These are phyloP conservation scores for Celoporthe dispersa DNA, from an alignment of 2,329 filamentous ascomycete genomes.

Conservation along the genomic window DNA sequence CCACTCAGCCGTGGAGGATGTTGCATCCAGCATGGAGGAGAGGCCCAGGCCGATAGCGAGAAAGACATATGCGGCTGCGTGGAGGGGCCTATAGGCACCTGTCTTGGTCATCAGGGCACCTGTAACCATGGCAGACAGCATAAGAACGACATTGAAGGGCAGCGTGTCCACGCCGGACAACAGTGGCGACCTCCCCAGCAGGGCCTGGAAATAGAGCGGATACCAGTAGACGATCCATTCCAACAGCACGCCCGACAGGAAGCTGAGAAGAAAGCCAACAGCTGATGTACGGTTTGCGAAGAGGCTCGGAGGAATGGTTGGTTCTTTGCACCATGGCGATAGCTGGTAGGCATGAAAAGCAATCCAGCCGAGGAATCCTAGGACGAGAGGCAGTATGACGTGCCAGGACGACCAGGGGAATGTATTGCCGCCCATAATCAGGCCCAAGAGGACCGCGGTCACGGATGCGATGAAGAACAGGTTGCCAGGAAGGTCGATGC, in stretches of 20 bases:
- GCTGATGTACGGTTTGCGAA: constrained; percentile 14
- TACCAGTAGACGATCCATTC: constrained; percentile 6
- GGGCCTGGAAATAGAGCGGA: constrained; percentile 17
- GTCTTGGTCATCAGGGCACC: neutral
- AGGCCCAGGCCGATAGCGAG: constrained; percentile 27
- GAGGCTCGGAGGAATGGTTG: constrained; percentile 37
- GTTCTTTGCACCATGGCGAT: constrained; percentile 29
- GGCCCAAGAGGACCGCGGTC: constrained; percentile 28
- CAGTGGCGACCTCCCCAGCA: neutral
- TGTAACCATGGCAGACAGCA: neutral
- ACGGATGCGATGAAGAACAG: constrained; percentile 29
- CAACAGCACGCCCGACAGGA: neutral
- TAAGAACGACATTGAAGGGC: neutral
- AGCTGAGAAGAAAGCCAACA: neutral
- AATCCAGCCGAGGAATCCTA: constrained; percentile 43
- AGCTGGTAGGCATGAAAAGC: constrained; percentile 34
- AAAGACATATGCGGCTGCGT: neutral
- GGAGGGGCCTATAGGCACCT: neutral
- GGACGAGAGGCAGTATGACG: constrained; percentile 42
- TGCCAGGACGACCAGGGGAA: constrained; percentile 30
- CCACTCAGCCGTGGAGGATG: constrained; percentile 44
- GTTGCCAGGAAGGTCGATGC: constrained; percentile 32
- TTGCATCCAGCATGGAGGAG: constrained; percentile 40
- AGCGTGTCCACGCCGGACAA: constrained; percentile 7
- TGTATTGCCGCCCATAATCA: constrained; percentile 31